A percentile compares a stretch with the other conserved stretches of the same genome.
These are phyloP conservation scores for Magnolia sinica DNA, from an alignment of 164 flowering plant genomes.

Conservation along the genomic window DNA sequence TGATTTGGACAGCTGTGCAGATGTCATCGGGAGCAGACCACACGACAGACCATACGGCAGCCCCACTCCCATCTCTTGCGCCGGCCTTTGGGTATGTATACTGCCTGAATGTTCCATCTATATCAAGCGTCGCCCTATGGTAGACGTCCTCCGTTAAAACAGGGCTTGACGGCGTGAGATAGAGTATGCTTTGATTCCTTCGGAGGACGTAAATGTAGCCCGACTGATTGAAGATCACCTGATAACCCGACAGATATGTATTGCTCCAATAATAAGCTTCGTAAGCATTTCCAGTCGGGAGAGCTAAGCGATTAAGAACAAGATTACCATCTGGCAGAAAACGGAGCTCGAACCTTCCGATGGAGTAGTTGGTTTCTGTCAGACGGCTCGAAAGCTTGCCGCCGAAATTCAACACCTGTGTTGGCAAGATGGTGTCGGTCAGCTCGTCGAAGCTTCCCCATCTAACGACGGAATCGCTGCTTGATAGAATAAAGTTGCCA, in stretches of 20 bases:
- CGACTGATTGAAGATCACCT: background rate
- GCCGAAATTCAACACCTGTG: background rate
- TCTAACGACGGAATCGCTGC: background rate
- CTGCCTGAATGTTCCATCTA: constrained; percentile 8
- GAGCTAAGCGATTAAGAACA: background rate
- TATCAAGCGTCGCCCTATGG: constrained; percentile 4
- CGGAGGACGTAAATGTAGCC: background rate
- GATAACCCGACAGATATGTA: constrained; percentile 1
- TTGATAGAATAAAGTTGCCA: constrained; percentile 33
- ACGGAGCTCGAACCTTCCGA: background rate
- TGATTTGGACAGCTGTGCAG: background rate
- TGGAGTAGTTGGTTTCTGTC: background rate
- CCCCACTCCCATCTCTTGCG: background rate
- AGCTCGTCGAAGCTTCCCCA: constrained; percentile 10
- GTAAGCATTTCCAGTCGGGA: too few relatives aligned
- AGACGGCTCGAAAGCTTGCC: too few relatives aligned
- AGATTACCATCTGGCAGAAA: background rate
- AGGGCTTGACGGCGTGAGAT: background rate
- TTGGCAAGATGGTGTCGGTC: constrained; percentile 8
- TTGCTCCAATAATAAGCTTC: too few relatives aligned
- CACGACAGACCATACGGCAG: background rate
- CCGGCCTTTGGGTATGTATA: background rate
- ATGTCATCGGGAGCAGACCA: background rate
- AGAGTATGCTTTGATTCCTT: background rate
- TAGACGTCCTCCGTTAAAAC: background rate